Base-by-base conservation (phyloP, 2,329 filamentous ascomycete genomes). In the Trichoderma sp. region DNA sequence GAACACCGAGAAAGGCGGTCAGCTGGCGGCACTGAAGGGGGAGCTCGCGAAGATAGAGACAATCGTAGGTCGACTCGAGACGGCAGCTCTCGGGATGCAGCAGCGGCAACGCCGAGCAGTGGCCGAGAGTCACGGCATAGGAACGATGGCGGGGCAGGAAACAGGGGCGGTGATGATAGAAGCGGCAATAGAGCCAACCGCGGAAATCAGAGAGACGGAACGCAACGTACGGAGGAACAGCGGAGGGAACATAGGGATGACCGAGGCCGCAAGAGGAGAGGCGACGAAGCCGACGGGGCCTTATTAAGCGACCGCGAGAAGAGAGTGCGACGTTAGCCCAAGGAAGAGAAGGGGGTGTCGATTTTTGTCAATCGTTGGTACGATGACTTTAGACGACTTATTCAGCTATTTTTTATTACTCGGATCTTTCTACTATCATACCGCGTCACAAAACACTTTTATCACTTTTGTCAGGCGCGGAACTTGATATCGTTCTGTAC, bases 301-400 rank as follows among this genome's bases (percentile, higher is more conserved):
- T 70, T 78, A 71, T 72, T 76, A 19, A 82, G 76, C 73, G 84
- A 86, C 49, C 80, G 83, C 69, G 86, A 88, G 71, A 88, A 88
- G 81, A 81, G 86, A 76, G 82, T 79, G 72, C 82, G 86, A 77
- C 83, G 83, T 74, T 86, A 55, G 62, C 59, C 52, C 37, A 16
- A 31, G 19, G 35, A n/a, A 55, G 33, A 11, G 24, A 19, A 27
- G 8, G 31, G 29, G 21, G 2, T 7, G n/a, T 55, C 8, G 19
- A 52, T 56, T 63, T 47, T 65, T 65, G 49, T 61, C 43, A 31
- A 57, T 29, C 56, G 56, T 70, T 68, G 68, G 63, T 66, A 68
- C 63, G 55, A 68, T 16, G 49, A n/a, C 19, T 31, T 35, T 21
- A 21, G 35, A 27, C 61, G 21, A 56, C 27, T 21, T 56, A 19